phyloP scores from a whole-genome alignment of 2,329 filamentous ascomycete genomes.

The Penicillium brevicompactum region DNA sequence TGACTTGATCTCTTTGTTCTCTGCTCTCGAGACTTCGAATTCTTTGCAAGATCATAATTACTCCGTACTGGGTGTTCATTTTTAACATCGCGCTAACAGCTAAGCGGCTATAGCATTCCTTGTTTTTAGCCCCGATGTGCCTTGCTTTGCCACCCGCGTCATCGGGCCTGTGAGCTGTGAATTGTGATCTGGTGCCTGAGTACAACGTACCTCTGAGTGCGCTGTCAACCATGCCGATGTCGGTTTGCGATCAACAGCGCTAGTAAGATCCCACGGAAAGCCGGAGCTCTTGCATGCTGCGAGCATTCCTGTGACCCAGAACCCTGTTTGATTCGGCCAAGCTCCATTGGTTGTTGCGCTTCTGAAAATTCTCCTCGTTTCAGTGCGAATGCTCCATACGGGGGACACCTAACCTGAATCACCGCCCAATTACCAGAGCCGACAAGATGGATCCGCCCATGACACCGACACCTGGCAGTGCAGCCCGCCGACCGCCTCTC shows the following conservation, averaged over 20 bases:
- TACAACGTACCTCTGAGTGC: constrained; percentile 4
- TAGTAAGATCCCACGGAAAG: constrained; percentile 7
- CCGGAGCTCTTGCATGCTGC: constrained; percentile 4
- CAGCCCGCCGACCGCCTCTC: constrained; percentile 7
- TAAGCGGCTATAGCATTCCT: not conserved
- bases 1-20: no score
- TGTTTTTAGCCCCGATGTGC: constrained; percentile 11
- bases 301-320: not conserved
- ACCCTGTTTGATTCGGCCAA: not conserved
- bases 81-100: not conserved
- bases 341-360: constrained; percentile 8
- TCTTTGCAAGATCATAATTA: no score
- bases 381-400: not conserved
- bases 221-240: constrained; percentile 17
- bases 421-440: not conserved
- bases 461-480: constrained; percentile 11
- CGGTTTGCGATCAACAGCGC: constrained; percentile 10
- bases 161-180: constrained; percentile 16
- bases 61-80: no score
- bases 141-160: constrained; percentile 26
- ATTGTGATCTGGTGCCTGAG: constrained; percentile 4
- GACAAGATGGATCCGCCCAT: constrained; percentile 16
- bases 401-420: not conserved
- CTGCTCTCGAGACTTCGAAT: no score
- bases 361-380: not conserved